phyloP scores from a whole-genome alignment of 768 basidiomycete genomes.

The Lactarius akahatsu region DNA sequence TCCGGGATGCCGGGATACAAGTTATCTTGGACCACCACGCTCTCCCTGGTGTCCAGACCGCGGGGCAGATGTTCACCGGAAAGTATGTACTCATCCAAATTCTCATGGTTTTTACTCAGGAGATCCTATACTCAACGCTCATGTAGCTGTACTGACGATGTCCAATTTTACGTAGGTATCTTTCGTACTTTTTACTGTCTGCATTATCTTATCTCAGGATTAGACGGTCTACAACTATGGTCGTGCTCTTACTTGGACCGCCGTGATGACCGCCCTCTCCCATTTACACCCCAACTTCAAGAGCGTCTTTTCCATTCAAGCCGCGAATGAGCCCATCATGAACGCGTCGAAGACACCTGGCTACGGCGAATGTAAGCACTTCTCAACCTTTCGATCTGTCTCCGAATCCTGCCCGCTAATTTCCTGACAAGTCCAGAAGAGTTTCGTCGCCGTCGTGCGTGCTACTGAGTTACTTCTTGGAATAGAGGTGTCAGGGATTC shows the following conservation, averaged over 20 bases:
- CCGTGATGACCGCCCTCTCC: slow-evolving; percentile 70
- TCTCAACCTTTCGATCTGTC: background rate
- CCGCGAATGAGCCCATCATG: slow-evolving; percentile 78
- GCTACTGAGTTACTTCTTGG: slow-evolving; percentile 24
- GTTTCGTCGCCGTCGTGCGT: slow-evolving; percentile 12
- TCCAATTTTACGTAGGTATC: slow-evolving; percentile 67
- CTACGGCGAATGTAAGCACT: slow-evolving; percentile 62
- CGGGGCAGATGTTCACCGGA: slow-evolving; percentile 67
- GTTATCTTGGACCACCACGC: slow-evolving; percentile 72
- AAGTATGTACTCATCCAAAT: slow-evolving; percentile 40
- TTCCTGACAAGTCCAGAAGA: slow-evolving; percentile 11
- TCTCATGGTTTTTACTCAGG: background rate
- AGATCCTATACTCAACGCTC: background rate
- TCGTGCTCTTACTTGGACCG: slow-evolving; percentile 78
- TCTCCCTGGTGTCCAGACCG: slow-evolving; percentile 64
- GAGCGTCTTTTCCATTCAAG: slow-evolving; percentile 68
- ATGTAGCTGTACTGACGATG: slow-evolving; percentile 60
- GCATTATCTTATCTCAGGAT: slow-evolving; percentile 14
- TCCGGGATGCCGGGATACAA: slow-evolving; percentile 60
- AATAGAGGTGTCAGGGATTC: slow-evolving; percentile 1
- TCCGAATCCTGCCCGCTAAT: background rate
- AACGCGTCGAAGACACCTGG: slow-evolving; percentile 64
- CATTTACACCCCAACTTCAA: slow-evolving; percentile 68
- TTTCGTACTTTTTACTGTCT: background rate
- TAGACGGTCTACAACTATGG: slow-evolving; percentile 72